These are phyloP conservation scores for Epichloe amarillans DNA, from an alignment of 2,329 filamentous ascomycete species.

Conservation along the genomic window DNA sequence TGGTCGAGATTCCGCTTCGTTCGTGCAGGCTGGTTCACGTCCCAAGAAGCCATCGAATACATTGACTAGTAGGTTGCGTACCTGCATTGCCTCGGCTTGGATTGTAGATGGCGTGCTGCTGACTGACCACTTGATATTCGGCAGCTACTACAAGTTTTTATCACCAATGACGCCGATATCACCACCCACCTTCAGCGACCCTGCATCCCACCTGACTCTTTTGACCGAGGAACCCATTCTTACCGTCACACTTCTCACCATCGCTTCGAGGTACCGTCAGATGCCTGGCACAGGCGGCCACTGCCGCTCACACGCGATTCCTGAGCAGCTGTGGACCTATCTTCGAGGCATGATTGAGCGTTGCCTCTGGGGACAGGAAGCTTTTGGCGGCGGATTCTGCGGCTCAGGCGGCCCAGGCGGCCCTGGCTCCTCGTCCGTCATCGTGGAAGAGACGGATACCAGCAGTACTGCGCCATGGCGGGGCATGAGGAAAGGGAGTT, in stretches of 20 bases:
- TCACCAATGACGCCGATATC: constrained; percentile 90
- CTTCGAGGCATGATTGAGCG: constrained; percentile 90
- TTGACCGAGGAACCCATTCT: constrained; percentile 87
- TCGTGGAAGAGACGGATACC: constrained; percentile 42
- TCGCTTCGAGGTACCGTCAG: constrained; percentile 74
- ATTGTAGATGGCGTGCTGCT: not conserved
- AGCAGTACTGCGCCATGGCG: constrained; percentile 59
- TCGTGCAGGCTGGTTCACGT: constrained; percentile 92
- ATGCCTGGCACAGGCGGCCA: constrained; percentile 68
- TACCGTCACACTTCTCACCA: constrained; percentile 80
- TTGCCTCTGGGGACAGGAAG: constrained; percentile 90
- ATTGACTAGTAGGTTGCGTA: constrained; percentile 62
- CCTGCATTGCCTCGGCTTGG: not conserved
- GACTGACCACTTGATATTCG: not conserved
- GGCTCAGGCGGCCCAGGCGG: constrained; percentile 55
- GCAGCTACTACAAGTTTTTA: constrained; percentile 77
- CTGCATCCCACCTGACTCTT: constrained; percentile 65
- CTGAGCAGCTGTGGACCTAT: constrained; percentile 91
- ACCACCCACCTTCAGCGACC: constrained; percentile 75
- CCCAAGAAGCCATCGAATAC: constrained; percentile 83
- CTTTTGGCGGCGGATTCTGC: constrained; percentile 80
- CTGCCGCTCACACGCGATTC: constrained; percentile 79
- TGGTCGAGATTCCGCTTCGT: constrained; percentile 92
- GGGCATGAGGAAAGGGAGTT: constrained; percentile 59
- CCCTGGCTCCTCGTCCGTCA: constrained; percentile 19